Evolutionary conservation across 163 green algal species (phyloP), one percentile per base, ranked within the genome.

Genomic region (Prototheca cutis): DNA sequence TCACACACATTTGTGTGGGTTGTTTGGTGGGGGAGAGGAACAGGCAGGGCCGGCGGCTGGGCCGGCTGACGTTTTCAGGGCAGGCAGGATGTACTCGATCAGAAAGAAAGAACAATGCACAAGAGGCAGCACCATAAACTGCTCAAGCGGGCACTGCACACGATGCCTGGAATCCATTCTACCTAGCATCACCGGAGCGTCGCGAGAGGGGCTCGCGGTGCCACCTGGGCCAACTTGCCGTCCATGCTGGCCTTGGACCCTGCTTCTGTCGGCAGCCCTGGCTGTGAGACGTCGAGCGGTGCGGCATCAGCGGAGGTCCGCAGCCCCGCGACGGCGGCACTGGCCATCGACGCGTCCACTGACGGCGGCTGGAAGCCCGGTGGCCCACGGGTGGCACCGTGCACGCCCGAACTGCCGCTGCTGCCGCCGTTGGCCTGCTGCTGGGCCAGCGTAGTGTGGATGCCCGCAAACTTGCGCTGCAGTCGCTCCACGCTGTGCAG

Each of bases 381-480:
- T 18, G 23, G 27, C 28, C 13, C 48, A n/a, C n/a, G n/a, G 7
- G n/a, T 53, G 21, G 7, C 23, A 13, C 42, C 21, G n/a, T 27
- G 8, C 10, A 10, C 29, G 55, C 10, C 29, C 19, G 45, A 5
- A 27, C 1, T 45, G 7, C 23, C 23, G 7, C 7, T 40, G 10
- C 42, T 21, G 42, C 42, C 31, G 10, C 36, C 59, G 56, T 23
- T 8, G 27, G 40, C 29, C 32, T 66, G 66, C 71, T 87, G 81
- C 71, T 88, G 77, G 24, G 82, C 80, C 42, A 94, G 79, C 13
- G 85, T 94, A 45, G 67, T 73, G 70, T 95, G 87, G 63, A 95
- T 94, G 54, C 72, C 77, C 24, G 79, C 74, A 78, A 95, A 95
- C 76, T 95, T 94, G 62, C 76, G 73, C 70, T 94, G 87, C 68